Percentiles rank a stretch among this genome's conserved stretches.
Evolutionary conservation across 2,329 filamentous ascomycete genomes (phyloP).

Genomic region (Fusarium camptoceras): DNA sequence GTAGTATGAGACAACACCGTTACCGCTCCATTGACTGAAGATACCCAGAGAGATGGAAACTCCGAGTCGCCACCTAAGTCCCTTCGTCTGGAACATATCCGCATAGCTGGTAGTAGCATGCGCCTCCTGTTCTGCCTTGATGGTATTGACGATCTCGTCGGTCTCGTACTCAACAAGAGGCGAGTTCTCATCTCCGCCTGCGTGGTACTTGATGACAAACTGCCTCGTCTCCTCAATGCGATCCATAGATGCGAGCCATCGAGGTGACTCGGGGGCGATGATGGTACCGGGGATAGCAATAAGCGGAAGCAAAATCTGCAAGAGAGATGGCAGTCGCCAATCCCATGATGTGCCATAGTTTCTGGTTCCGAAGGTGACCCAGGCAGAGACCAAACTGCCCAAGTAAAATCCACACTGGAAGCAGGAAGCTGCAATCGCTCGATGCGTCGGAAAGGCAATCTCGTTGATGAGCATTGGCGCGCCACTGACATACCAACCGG

Average conservation of each 20-base stretch:
- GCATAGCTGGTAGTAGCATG: neutral
- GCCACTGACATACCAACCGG: neutral
- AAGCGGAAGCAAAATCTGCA: neutral
- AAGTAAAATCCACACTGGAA: constrained; percentile 10
- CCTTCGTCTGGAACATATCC: constrained; percentile 9
- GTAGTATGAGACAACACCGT: constrained; percentile 17
- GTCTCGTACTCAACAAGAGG: constrained; percentile 1
- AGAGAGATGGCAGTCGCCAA: neutral
- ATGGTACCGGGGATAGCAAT: neutral
- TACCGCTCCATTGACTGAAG: constrained; percentile 7
- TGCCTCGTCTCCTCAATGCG: neutral
- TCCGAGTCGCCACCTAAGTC: constrained; percentile 1
- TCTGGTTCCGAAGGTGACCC: constrained; percentile 5
- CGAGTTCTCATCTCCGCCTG: neutral
- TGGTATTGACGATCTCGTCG: constrained; percentile 3
- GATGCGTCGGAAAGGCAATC: constrained; percentile 13
- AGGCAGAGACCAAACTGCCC: constrained; percentile 5
- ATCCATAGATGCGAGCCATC: constrained; percentile 11
- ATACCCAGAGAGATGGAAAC: constrained; percentile 1
- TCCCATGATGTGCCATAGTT: neutral
- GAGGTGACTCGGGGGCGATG: constrained; percentile 1
- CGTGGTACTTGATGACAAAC: neutral
- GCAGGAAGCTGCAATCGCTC: constrained; percentile 5
- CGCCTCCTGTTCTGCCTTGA: neutral
- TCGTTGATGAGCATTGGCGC: neutral